These are phyloP conservation scores for Dryas integrifolia DNA, from an alignment of 331 rosid genomes.

Conservation along the genomic window DNA sequence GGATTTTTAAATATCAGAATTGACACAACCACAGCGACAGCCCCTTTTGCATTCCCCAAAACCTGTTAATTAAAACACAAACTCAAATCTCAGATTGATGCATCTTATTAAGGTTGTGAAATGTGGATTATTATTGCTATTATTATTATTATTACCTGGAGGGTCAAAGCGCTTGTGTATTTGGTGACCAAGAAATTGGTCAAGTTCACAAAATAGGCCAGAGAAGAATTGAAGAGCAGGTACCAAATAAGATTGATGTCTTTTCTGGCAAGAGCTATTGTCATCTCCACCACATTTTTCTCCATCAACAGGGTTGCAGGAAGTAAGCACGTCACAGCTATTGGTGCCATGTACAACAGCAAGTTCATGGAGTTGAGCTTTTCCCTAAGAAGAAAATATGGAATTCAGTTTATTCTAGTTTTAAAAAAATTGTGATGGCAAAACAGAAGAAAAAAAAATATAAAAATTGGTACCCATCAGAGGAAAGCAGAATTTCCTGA, in stretches of 20 bases:
- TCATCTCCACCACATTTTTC: conserved; percentile 43
- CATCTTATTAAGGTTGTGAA: not conserved
- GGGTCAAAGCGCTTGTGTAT: conserved; percentile 60
- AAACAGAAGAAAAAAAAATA: not conserved
- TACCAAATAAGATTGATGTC: conserved; percentile 52
- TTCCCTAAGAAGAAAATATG: conserved; percentile 30
- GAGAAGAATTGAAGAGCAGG: conserved; percentile 52
- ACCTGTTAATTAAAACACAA: conserved; percentile 5
- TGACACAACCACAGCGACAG: conserved; percentile 65
- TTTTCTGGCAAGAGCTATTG: conserved; percentile 46
- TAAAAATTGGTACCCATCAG: conserved; percentile 42
- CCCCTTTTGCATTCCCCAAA: conserved; percentile 68
- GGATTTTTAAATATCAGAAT: conserved; percentile 62
- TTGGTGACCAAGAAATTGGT: conserved; percentile 42
- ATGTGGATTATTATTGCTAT: no score
- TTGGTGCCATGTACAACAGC: conserved; percentile 63
- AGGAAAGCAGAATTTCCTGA: conserved; percentile 56
- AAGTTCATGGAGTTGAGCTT: conserved; percentile 59
- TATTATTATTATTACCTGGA: conserved; percentile 31
- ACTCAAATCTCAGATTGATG: no score
- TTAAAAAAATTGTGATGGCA: not conserved
- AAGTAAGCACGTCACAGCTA: conserved; percentile 43
- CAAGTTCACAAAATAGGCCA: conserved; percentile 52
- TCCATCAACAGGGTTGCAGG: conserved; percentile 62
- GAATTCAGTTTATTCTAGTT: not conserved